These are phyloP conservation scores for Heliamphora exappendiculata DNA, from an alignment of 148 eudicot species.

Conservation along the genomic window DNA sequence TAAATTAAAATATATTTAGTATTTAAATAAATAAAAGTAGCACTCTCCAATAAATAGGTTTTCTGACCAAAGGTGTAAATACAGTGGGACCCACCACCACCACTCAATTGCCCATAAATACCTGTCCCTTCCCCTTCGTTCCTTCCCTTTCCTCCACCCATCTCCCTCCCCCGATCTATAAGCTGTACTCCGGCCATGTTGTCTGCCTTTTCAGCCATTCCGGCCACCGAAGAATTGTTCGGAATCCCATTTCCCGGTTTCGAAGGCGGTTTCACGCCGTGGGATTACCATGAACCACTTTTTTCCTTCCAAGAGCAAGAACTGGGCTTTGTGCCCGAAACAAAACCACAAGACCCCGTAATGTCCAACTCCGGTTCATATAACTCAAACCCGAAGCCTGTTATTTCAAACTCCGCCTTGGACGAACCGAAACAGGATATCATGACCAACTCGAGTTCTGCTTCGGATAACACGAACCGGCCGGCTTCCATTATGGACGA, in stretches of 20 bases:
- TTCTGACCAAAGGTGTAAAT: slow-evolving; percentile 25
- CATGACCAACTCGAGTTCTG: not conserved
- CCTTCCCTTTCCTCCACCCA: slow-evolving; percentile 59
- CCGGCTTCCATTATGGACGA: slow-evolving; percentile 23
- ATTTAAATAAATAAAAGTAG: too few species aligned
- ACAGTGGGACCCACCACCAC: slow-evolving; percentile 26
- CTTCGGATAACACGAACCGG: slow-evolving; percentile 10
- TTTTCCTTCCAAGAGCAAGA: slow-evolving; percentile 11
- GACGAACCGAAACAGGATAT: not conserved
- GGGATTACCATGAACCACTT: slow-evolving; percentile 34
- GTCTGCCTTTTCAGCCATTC: slow-evolving; percentile 31
- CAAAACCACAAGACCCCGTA: slow-evolving; percentile 7
- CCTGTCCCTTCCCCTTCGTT: slow-evolving; percentile 33
- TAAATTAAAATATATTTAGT: too few species aligned
- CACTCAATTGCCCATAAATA: slow-evolving; percentile 28
- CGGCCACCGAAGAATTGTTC: slow-evolving; percentile 23
- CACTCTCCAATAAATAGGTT: not conserved
- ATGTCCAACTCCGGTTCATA: slow-evolving; percentile 8
- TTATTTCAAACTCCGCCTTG: not conserved
- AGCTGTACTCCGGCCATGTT: slow-evolving; percentile 39
- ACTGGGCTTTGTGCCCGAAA: not conserved
- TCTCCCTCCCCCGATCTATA: slow-evolving; percentile 27
- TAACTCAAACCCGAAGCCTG: not conserved
- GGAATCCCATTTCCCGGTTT: slow-evolving; percentile 16
- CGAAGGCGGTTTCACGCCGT: slow-evolving; percentile 26